Conservation (phyloP, 345 rosid species). For the Bruguiera parviflora region DNA sequence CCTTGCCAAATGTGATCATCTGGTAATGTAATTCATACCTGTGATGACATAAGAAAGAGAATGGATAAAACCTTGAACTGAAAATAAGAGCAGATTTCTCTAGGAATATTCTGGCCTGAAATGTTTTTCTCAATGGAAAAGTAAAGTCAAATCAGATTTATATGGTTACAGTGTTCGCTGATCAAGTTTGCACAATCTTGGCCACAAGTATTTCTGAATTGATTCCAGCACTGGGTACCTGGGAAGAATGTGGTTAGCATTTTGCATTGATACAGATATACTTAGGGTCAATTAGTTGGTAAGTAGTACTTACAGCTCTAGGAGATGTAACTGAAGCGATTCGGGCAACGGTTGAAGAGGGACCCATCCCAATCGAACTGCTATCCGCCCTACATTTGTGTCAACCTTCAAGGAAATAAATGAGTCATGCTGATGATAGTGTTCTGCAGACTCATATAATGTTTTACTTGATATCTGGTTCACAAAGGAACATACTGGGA, state of each 20-base stretch:
- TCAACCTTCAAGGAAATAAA: slow-evolving; percentile 59
- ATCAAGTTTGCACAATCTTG: slow-evolving; percentile 92
- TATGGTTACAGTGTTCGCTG: slow-evolving; percentile 71
- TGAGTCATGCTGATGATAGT: not conserved
- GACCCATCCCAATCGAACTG: slow-evolving; percentile 97
- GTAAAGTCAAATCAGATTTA: slow-evolving; percentile 13
- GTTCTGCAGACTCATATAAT: slow-evolving; percentile 10
- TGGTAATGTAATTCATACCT: slow-evolving; percentile 97
- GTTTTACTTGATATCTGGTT: slow-evolving; percentile 14
- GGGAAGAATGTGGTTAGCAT: slow-evolving; percentile 27
- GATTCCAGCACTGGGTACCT: slow-evolving; percentile 92
- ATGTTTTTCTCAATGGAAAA: slow-evolving; percentile 6
- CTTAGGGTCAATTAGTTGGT: slow-evolving; percentile 4
- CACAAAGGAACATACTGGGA: slow-evolving; percentile 60
- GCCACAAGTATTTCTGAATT: slow-evolving; percentile 91
- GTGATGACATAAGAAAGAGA: slow-evolving; percentile 19
- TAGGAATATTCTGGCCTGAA: not conserved
- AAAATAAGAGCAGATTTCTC: not conserved
- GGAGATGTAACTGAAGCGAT: slow-evolving; percentile 82
- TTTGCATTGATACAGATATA: slow-evolving; percentile 5
- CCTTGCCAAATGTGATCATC: slow-evolving; percentile 97
- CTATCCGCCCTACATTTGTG: slow-evolving; percentile 95
- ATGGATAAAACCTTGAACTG: slow-evolving; percentile 3
- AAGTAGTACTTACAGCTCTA: slow-evolving; percentile 68
- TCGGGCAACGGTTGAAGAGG: slow-evolving; percentile 94